Evolutionary conservation across 1,139 yeast species (phyloP).

Genomic region (Groenewaldozyma auringiensis): DNA sequence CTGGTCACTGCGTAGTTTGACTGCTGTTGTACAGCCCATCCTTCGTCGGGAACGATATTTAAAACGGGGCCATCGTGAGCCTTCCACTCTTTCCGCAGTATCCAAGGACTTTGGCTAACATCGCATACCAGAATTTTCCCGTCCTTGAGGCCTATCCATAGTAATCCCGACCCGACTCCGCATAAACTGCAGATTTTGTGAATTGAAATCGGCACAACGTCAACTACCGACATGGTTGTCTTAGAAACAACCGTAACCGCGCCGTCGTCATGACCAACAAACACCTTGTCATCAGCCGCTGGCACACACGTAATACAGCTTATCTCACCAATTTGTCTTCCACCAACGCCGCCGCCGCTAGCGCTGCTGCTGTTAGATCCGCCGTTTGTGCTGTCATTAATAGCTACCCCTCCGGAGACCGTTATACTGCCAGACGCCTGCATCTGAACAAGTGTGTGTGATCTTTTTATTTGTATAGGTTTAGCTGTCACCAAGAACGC

Average conservation of each 20-base stretch:
- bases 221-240: constrained; percentile 23
- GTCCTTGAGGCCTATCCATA: constrained; percentile 37
- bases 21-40: constrained; percentile 2
- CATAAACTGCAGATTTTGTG: constrained; percentile 29
- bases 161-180: constrained; percentile 27
- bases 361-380: no score
- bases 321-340: constrained; percentile 25
- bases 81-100: constrained; percentile 34
- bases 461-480: constrained; percentile 18
- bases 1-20: constrained; percentile 12
- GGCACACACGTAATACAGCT: constrained; percentile 27
- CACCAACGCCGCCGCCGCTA: constrained; percentile 8
- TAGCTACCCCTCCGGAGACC: neutral
- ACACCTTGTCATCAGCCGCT: constrained; percentile 26
- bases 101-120: constrained; percentile 29
- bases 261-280: constrained; percentile 40
- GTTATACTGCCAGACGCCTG: neutral
- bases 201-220: constrained; percentile 30
- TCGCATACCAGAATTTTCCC: constrained; percentile 34
- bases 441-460: constrained; percentile 12
- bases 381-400: constrained; percentile 5
- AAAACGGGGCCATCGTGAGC: constrained; percentile 31
- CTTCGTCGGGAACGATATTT: constrained; percentile 16
- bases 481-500: constrained; percentile 23
- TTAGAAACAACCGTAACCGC: constrained; percentile 31